Conservation (phyloP, 2,329 filamentous ascomycete genomes). For the Hymenoscyphus occultus region DNA sequence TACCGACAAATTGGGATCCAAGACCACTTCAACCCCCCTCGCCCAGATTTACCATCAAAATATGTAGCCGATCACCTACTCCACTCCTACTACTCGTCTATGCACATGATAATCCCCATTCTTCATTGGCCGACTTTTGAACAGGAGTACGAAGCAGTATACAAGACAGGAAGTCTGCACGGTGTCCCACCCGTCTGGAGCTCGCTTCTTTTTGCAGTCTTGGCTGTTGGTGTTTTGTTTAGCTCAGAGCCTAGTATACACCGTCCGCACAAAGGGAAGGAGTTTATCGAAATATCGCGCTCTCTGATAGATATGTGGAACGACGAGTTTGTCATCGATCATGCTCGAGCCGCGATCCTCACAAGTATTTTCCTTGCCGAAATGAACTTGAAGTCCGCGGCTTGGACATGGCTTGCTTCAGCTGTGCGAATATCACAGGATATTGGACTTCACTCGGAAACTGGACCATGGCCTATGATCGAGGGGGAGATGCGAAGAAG, state of each 20-base stretch:
- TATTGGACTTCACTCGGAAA: slow-evolving; percentile 74
- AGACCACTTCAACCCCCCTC: slow-evolving; percentile 48
- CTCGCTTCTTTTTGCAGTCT: slow-evolving; percentile 75
- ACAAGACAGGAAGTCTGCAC: slow-evolving; percentile 60
- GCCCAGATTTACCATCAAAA: slow-evolving; percentile 68
- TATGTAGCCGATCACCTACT: slow-evolving; percentile 69
- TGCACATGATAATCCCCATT: slow-evolving; percentile 80
- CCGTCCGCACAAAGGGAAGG: slow-evolving; percentile 54
- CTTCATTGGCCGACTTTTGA: slow-evolving; percentile 85
- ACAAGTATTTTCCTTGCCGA: slow-evolving; percentile 79
- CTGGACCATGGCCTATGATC: slow-evolving; percentile 67
- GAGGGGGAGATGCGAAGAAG: slow-evolving; percentile 84
- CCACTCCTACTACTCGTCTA: slow-evolving; percentile 69
- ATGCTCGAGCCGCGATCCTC: slow-evolving; percentile 69
- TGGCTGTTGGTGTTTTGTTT: slow-evolving; percentile 80
- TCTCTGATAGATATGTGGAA: slow-evolving; percentile 76
- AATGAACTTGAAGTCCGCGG: slow-evolving; percentile 79
- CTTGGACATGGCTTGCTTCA: slow-evolving; percentile 80
- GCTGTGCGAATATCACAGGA: slow-evolving; percentile 81
- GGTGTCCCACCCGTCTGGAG: slow-evolving; percentile 67
- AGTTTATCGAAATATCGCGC: slow-evolving; percentile 69
- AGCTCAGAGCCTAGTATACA: slow-evolving; percentile 54
- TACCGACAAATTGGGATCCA: slow-evolving; percentile 55
- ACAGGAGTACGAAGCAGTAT: slow-evolving; percentile 72
- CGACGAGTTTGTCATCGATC: slow-evolving; percentile 72